phyloP scores from a whole-genome alignment of 2,329 filamentous ascomycete genomes.

The Aspergillus sp. region DNA sequence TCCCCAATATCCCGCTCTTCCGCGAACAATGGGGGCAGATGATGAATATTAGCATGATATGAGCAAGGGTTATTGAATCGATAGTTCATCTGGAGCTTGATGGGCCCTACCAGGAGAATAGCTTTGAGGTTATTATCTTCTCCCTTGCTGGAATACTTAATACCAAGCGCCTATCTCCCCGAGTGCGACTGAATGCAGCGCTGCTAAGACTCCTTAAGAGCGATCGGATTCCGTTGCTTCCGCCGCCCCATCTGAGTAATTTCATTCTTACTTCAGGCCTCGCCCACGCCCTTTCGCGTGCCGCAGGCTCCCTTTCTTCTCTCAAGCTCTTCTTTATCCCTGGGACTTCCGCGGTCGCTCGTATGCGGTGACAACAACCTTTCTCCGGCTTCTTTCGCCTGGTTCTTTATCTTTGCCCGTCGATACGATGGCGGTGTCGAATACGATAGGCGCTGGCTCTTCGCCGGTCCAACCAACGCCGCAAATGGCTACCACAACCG shows the following conservation, averaged over 20 bases:
- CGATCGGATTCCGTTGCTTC: conserved; percentile 8
- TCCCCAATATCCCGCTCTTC: neutral
- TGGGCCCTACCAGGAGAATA: neutral
- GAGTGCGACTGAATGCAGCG: conserved; percentile 2
- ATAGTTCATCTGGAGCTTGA: conserved; percentile 2
- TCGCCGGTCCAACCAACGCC: conserved; percentile 44
- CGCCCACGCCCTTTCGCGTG: conserved; percentile 14
- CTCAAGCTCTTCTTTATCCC: conserved; percentile 14
- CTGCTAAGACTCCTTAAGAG: neutral
- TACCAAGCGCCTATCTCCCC: neutral
- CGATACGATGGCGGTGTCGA: conserved; percentile 27
- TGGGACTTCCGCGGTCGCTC: conserved; percentile 6
- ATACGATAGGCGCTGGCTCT: conserved; percentile 23
- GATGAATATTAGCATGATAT: conserved; percentile 3
- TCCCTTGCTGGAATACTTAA: neutral
- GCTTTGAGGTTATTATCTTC: neutral
- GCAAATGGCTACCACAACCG: conserved; percentile 85
- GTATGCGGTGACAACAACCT: conserved; percentile 25
- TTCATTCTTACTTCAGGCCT: conserved; percentile 6
- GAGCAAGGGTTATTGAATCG: conserved; percentile 5
- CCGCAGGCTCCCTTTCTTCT: conserved; percentile 7
- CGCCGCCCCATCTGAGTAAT: conserved; percentile 13
- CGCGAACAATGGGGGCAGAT: neutral
- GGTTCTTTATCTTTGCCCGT: conserved; percentile 17
- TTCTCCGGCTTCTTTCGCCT: conserved; percentile 20